Base-by-base conservation (phyloP, 352 stramenopile species). In the Elongisporangium undulatum region DNA sequence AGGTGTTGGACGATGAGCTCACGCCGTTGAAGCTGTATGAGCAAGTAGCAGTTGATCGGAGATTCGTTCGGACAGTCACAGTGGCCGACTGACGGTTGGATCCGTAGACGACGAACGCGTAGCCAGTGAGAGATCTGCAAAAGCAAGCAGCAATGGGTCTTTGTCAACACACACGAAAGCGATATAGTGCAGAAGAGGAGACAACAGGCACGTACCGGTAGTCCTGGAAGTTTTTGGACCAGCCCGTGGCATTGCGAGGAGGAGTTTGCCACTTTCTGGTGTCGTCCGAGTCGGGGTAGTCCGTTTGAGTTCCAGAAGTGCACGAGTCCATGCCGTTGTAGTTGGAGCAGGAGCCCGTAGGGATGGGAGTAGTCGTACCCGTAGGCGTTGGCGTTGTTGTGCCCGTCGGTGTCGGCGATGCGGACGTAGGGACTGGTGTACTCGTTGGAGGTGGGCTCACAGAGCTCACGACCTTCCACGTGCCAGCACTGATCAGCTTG, bases 251-350 rank as follows among this genome's bases (percentile, higher is more conserved):
- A 49, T 85, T 77, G 48, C 71, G 71, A 17, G 75, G 58, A n/a
- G 71, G 71, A 9, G 75, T 85, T 61, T 85, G 75, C 73, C 74
- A 85, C 51, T 69, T 73, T 34, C 71, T 61, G 2, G 56, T 45
- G 10, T 85, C 73, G 15, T 77, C 60, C 3, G 64, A 54, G 4
- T 60, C 23, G 0, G 66, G 60, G 1, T 64, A 56, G 6, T 60
- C 53, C 12, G 58, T 74, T 23, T 71, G 53, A 3, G 62, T 66
- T 0, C 55, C 58, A 17, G 64, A 64, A 12, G 49, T 53, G 57
- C 69, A 78, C 2, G 64, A 72, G 55, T 74, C 67, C 2, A 59
- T 51, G 3, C 69, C 69, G 41, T 78, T 70, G 49, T 67, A 77
- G 23, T 75, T 79, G 22, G 61, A 67, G 51, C 72, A 76, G 6